Evolutionary conservation across 495 filamentous ascomycete genomes (phyloP), one percentile per base, ranked within the genome.

Genomic region (Penicillium egyptiacum): DNA sequence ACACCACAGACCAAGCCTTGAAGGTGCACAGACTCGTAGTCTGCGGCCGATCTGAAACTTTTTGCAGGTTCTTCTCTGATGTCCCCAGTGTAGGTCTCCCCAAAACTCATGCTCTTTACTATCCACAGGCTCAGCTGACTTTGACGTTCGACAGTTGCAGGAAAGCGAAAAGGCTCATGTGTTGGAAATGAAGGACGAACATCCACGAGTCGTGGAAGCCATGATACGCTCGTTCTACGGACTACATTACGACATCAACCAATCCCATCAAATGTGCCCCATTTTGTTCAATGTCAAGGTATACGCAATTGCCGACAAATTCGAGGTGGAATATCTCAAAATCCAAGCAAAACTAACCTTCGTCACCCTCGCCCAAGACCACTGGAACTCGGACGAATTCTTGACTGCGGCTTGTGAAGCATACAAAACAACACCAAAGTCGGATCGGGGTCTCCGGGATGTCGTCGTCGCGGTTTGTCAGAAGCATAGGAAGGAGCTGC

Each of bases 261-360:
- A 23, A 61, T 65, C 12, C 64, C 66, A 19, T 14, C 35, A 60
- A 41, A 50, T 68, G 64, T 63, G 51, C 11, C 43, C 61, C 26
- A 46, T 73, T 26, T 35, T 71, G 5, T 66, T 73, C 54, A 64
- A 76, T 17, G 35, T 17, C 51, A 63, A 66, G n/a, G 61, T 77
- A n/a, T 81, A 79, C 48, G 53, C 69, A 4, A 67, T 77, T 23
- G 75, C 70, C 3, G 73, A 79, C 51, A 79, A 77, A 48, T 79
- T 72, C 54, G 59, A 62, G 20, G 64, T 81, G 5, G 58, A 52
- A 0, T 57, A 43, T 12, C 57, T 81, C 9, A 75, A 77, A 56
- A 30, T 62, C 0, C 56, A 75, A 10, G 66, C 74, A 0, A 57
- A 53, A 23, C 48, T 67, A 26, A 76, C 71, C 33, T 81, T 79